Base-by-base conservation (phyloP, 1,139 yeast genomes). In the Saccharomycopsis hybrid region DNA sequence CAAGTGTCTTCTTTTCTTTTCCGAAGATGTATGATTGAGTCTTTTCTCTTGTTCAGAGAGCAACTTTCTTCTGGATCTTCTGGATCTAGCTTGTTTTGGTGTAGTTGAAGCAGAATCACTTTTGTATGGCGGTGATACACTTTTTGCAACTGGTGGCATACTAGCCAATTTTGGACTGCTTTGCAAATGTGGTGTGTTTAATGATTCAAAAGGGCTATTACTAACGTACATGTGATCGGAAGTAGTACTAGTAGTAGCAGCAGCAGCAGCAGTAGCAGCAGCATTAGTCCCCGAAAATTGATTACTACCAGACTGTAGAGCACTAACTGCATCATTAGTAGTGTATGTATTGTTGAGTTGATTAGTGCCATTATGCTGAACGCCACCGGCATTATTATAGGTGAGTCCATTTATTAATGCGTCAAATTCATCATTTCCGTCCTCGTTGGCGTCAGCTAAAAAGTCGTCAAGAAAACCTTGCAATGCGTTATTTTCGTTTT, bases 11-110 rank as follows among this genome's bases (percentile, higher is more conserved):
- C 96, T 74, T 59, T 78, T 77, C 65, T 86, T 88, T 63, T 87
- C 96, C 48, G 86, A 79, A 46, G 78, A 72, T 5, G 85, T 80
- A 63, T 87, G 96, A 60, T 84, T 83, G 50, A 73, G 63, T 50
- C 92, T 72, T 60, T 83, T 84, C 61, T 85, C 88, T 58, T 82
- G 84, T 48, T 78, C 74, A 0, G 84, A 65, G 29, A 85, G 69
- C 11, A 71, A 62, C n/a, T 72, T 81, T 65, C 70, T 77, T 57
- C 67, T 64, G 18, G 67, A 59, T 24, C 68, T 62, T 54, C 70
- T 64, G 54, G 63, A 64, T 46, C 69, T 62, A 57, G 66, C 69
- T 30, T 46, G 27, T 9, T 49, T 35, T 5, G 9, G 35, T 2
- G 18, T 28, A 11, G 18, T 24, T 7, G 2, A 18, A 7, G 7